Evolutionary conservation across 2,329 filamentous ascomycete genomes (phyloP).

Genomic region (Aspergillus floridensis): DNA sequence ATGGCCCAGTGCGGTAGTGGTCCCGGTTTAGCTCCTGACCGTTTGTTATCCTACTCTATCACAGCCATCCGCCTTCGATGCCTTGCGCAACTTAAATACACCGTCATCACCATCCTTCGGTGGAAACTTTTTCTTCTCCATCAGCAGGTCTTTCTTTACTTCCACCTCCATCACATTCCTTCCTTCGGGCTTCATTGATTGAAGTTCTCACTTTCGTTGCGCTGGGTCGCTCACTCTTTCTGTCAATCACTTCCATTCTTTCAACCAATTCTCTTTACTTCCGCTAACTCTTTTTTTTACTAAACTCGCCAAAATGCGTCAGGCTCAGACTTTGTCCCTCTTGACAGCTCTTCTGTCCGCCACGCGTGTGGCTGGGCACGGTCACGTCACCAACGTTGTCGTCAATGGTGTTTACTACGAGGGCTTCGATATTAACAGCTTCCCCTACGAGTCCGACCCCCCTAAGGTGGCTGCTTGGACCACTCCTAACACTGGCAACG

Average conservation of each 20-base stretch:
- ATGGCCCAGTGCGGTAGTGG: not conserved
- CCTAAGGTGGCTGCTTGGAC: slow-evolving; percentile 53
- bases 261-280: not conserved
- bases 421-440: slow-evolving; percentile 40
- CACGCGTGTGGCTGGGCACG: slow-evolving; percentile 31
- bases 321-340: slow-evolving; percentile 21
- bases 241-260: not conserved
- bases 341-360: slow-evolving; percentile 32
- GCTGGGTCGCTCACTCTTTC: slow-evolving; percentile 10
- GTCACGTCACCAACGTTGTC: slow-evolving; percentile 37
- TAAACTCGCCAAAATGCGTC: slow-evolving; percentile 6
- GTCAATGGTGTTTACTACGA: slow-evolving; percentile 34
- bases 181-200: slow-evolving; percentile 11
- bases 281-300: not conserved
- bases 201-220: slow-evolving; percentile 11
- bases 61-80: not conserved
- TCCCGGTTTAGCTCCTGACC: not conserved
- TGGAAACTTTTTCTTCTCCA: not conserved
- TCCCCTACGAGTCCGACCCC: slow-evolving; percentile 29
- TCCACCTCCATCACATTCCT: not conserved
- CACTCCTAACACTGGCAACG: slow-evolving; percentile 50
- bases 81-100: not conserved
- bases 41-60: not conserved
- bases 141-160: not conserved
- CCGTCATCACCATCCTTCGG: not conserved